Conservation (phyloP, 352 stramenopile species). For the Globisporangium megalacanthum region DNA sequence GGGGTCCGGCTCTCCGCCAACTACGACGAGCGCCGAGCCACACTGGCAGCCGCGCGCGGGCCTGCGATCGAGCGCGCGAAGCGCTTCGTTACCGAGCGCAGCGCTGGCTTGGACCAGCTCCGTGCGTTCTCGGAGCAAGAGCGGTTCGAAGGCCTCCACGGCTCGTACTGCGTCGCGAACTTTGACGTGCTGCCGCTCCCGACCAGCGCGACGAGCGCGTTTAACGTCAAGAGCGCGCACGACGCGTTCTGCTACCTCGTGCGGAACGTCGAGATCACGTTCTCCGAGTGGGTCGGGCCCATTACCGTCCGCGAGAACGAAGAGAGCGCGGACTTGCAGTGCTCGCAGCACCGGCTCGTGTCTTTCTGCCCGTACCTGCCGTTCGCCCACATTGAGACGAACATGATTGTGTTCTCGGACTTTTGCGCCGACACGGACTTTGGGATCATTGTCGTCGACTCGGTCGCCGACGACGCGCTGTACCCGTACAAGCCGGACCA, state of each 20-base stretch:
- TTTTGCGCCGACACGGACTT: neutral
- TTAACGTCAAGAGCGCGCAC: constrained; percentile 24
- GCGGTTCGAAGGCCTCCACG: constrained; percentile 28
- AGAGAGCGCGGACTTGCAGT: neutral
- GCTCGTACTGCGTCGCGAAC: constrained; percentile 35
- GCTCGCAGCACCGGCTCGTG: constrained; percentile 7
- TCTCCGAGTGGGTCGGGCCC: constrained; percentile 28
- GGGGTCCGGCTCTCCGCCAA: constrained; percentile 25
- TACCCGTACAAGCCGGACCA: constrained; percentile 33
- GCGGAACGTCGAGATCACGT: constrained; percentile 54
- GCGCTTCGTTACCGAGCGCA: constrained; percentile 29
- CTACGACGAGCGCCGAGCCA: constrained; percentile 16
- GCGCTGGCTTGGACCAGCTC: constrained; percentile 14
- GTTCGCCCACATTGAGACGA: constrained; percentile 5
- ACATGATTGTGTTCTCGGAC: constrained; percentile 3
- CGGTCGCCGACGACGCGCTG: constrained; percentile 38
- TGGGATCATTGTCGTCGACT: constrained; percentile 28
- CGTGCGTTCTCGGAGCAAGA: constrained; percentile 32
- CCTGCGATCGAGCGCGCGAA: constrained; percentile 21
- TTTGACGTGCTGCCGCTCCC: constrained; percentile 37
- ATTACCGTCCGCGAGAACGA: constrained; percentile 12
- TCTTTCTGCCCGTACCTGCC: too few relatives aligned
- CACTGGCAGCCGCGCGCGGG: constrained; percentile 19
- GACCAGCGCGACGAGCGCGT: constrained; percentile 6
- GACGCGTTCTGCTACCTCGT: constrained; percentile 31